Percentiles rank a stretch among this genome's conserved stretches.
phyloP scores from a whole-genome alignment of 169 alveolate species.

The Toxoplasma gondii region DNA sequence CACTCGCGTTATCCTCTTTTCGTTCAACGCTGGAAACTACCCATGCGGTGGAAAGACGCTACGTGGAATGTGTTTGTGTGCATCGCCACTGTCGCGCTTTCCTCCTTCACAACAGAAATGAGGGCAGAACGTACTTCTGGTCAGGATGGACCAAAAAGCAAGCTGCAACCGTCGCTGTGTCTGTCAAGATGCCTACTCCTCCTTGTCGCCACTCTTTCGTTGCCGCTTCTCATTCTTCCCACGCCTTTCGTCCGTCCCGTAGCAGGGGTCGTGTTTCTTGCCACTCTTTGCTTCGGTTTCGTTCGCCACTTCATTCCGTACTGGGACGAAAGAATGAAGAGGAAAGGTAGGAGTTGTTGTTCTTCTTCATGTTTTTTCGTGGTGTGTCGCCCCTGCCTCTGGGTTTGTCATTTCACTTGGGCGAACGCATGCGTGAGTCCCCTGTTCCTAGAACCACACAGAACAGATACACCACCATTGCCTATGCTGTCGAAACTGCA shows the following conservation, averaged over 20 bases:
- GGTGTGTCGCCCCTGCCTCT: not conserved
- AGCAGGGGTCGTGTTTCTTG: not conserved
- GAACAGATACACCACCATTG: no score
- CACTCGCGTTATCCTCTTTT: no score
- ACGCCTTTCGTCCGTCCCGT: not conserved
- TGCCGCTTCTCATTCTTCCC: not conserved
- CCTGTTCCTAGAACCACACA: no score
- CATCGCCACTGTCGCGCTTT: not conserved
- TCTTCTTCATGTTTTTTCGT: not conserved
- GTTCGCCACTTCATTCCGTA: constrained; percentile 33
- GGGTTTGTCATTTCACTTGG: not conserved
- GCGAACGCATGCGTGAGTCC: no score
- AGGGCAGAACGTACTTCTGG: not conserved
- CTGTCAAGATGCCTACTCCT: not conserved
- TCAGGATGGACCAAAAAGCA: not conserved
- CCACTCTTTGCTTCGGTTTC: not conserved
- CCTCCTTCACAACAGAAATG: not conserved
- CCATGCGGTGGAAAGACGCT: no score
- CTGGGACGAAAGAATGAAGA: constrained; percentile 35
- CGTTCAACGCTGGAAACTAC: no score
- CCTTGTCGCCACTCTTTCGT: not conserved
- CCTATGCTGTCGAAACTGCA: no score
- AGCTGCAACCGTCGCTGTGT: constrained; percentile 8
- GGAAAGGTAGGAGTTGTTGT: not conserved
- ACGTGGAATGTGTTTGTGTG: no score